These are phyloP conservation scores for Leishmania guyanensis DNA, from an alignment of 208 protist species.

Conservation along the genomic window DNA sequence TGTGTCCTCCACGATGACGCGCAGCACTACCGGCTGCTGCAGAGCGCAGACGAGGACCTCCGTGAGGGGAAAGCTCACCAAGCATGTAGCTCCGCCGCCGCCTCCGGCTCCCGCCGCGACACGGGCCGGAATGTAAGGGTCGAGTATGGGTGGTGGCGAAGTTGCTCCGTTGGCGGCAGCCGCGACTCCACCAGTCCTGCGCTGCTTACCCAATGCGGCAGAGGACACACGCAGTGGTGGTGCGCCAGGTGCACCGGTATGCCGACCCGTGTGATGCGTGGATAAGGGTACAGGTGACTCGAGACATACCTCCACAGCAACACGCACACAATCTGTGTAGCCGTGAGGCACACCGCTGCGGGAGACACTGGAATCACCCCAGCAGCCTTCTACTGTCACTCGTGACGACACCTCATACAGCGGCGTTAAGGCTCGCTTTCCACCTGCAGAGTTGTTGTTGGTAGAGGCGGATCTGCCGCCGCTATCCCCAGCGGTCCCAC, in stretches of 20 bases:
- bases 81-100: conserved; percentile 4
- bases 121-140: conserved; percentile 21
- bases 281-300: not conserved
- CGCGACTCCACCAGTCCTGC: conserved; percentile 1
- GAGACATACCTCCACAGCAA: conserved; percentile 4
- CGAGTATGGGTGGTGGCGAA: not conserved
- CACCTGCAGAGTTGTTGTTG: not conserved
- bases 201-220: conserved; percentile 2
- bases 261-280: not conserved
- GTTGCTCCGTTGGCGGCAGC: not conserved
- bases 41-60: conserved; percentile 11
- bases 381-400: conserved; percentile 26
- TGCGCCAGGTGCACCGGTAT: not conserved
- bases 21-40: conserved; percentile 27
- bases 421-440: conserved; percentile 19
- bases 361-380: conserved; percentile 6
- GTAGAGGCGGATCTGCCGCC: conserved; percentile 5
- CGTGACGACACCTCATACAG: conserved; percentile 32
- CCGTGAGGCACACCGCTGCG: not conserved
- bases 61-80: conserved; percentile 19
- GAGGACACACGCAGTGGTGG: not conserved
- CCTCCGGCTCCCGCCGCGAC: conserved; percentile 9
- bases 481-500: not conserved
- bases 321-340: conserved; percentile 3
- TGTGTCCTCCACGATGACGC: conserved; percentile 24